Evolutionary conservation across 2,329 filamentous ascomycete genomes (phyloP).

Genomic region (Aspergillus tubingensis): DNA sequence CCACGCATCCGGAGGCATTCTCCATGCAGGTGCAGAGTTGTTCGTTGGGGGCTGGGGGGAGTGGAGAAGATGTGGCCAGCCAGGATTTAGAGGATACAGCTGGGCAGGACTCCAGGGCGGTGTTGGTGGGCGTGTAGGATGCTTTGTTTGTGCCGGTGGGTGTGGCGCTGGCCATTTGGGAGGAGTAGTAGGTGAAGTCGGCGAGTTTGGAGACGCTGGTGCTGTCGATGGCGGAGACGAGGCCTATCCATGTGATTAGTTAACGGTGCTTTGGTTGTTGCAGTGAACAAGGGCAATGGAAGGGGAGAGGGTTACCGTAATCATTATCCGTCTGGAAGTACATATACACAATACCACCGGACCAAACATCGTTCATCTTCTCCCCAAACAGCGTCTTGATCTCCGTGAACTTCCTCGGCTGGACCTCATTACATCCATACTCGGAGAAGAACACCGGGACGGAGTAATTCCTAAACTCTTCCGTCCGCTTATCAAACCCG

Average conservation of each 20-base stretch:
- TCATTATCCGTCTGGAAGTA: constrained; percentile 59
- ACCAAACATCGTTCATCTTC: constrained; percentile 83
- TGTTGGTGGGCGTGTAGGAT: constrained; percentile 72
- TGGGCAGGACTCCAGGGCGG: constrained; percentile 70
- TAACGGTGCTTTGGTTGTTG: too few relatives aligned
- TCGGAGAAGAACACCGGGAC: constrained; percentile 97
- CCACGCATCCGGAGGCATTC: constrained; percentile 68
- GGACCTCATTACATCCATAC: constrained; percentile 84
- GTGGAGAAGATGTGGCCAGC: constrained; percentile 61
- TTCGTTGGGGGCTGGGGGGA: constrained; percentile 81
- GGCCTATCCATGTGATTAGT: constrained; percentile 20
- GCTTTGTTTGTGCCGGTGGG: constrained; percentile 65
- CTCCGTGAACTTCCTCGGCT: constrained; percentile 78
- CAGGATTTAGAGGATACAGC: constrained; percentile 57
- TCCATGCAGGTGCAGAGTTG: constrained; percentile 83
- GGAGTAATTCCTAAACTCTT: constrained; percentile 83
- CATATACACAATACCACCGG: constrained; percentile 95
- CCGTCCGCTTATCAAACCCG: constrained; percentile 75
- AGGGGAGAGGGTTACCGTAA: constrained; percentile 70
- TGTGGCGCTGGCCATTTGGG: constrained; percentile 65
- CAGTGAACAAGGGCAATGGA: constrained; percentile 6
- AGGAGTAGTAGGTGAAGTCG: constrained; percentile 72
- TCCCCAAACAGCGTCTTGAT: constrained; percentile 75
- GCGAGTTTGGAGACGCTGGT: constrained; percentile 64
- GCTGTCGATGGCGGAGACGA: constrained; percentile 63